Evolutionary conservation across 495 filamentous ascomycete genomes (phyloP), one percentile per base, ranked within the genome.

Genomic region (Tuber melanosporum): DNA sequence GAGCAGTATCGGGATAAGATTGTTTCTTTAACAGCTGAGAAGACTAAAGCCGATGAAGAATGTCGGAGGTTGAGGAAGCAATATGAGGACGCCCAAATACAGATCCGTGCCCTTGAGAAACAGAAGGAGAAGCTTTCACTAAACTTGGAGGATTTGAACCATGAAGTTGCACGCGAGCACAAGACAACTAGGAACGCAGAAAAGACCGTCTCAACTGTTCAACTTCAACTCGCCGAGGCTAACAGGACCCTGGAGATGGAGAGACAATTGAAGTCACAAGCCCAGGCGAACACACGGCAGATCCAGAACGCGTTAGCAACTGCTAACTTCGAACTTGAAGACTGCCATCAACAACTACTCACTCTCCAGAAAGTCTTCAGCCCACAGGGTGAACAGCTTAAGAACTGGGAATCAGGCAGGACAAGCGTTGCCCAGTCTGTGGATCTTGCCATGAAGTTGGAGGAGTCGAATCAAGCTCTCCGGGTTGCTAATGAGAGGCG

Each of bases 91-190:
- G 88, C 92, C 2, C 94, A 97, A 81, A 85, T 98, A 43, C 91
- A 91, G 17, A 90, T 98, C 73, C 91, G 92, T 1, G 92, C 93
- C 3, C 84, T 97, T 43, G 95, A 98, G 84, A 98, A 98, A 86
- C 93, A 97, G 84, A 94, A 97, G 75, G 95, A 98, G 85, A 98
- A 98, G 85, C 86, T 98, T 47, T 89, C 94, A 36, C 87, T 99
- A 73, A 94, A 88, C 80, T 84, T 98, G 20, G 95, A 99, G 82
- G 95, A 99, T 84, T 87, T 98, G 42, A 97, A 94, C 80, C 95
- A 99, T 83, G 94, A 98, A 84, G 88, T 98, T 52, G 92, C 90
- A 42, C 87, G 93, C 20, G 95, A 98, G 84, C 94, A 95, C 80
- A 95, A 98, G 85, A 91, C 91, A 57, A 97, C 90, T 78, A 91